Base-by-base conservation (phyloP, 2,329 filamentous ascomycete species). In the Hymenoscyphus fraxineus region DNA sequence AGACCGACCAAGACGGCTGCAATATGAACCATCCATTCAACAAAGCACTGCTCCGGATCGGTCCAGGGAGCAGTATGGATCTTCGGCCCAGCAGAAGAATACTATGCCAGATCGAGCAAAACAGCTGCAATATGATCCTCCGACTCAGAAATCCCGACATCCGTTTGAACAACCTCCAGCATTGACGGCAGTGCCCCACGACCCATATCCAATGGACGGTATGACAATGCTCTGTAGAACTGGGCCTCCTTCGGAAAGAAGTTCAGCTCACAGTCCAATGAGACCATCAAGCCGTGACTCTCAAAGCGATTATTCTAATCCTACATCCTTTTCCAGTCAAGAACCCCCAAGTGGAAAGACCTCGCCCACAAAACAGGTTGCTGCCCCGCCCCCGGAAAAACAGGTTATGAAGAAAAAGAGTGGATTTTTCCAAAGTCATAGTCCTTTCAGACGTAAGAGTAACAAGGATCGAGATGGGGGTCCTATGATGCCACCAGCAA, bases 201-300 rank as follows among this genome's bases (percentile, higher is more conserved):
- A 98, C 71, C 92, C 95, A 10, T 97, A 97, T 75, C 93, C 94
- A 0, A 86, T 90, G 76, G 94, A 98, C 75, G 94, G 93, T 4
- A 98, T 98, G 93, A 97, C 94, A 0, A 96, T 98, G 86, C 89
- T 97, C 67, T 98, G 94, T 77, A 88, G 93, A 65, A 88, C 91
- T 47, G 90, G 88, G 3, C 85, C 88, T 47, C 83, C 83, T 59
- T 89, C 87, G n/a, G 87, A 88, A 78, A 85, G 79, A 77, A 93
- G 83, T 77, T 89, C 88, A 32, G 73, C 80, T 32, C 87, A 84
- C 56, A 89, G 86, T 67, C 85, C 88, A 31, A 87, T 85, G 59
- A 85, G 93, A 57, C 92, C 93, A 58, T 89, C 89, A 15, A 97
- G 92, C 76, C 87, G 91, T 69, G 93, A 96, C 73, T 95, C 92